phyloP scores from a whole-genome alignment of 2,329 filamentous ascomycete genomes.

The Pseudopithomyces chartarum region DNA sequence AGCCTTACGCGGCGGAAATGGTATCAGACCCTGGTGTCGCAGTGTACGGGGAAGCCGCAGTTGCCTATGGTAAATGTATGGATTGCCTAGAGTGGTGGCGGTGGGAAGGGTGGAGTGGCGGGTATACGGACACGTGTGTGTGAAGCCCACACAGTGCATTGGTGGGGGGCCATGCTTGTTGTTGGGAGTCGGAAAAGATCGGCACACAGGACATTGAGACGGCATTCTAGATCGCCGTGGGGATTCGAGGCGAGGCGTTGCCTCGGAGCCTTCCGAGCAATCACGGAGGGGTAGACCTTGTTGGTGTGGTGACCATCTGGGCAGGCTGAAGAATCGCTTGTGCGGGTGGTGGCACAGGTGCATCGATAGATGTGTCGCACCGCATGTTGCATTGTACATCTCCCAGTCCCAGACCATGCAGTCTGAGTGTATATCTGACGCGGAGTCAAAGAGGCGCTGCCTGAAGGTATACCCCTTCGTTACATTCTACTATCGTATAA shows the following conservation, averaged over 20 bases:
- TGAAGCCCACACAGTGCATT: neutral
- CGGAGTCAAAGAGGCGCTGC: neutral
- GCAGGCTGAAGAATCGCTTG: neutral
- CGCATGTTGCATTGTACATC: slow-evolving; percentile 4
- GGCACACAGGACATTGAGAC: neutral
- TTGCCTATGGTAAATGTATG: neutral
- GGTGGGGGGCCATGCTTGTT: neutral
- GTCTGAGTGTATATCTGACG: neutral
- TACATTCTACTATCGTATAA: neutral
- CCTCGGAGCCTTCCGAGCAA: neutral
- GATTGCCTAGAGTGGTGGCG: neutral
- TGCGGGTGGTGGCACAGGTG: neutral
- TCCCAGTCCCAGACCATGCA: slow-evolving; percentile 1
- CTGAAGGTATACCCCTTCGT: neutral
- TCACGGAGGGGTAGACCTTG: neutral
- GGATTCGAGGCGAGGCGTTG: neutral
- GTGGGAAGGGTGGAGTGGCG: neutral
- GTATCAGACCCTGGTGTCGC: neutral
- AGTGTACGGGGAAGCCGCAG: neutral
- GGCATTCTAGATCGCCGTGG: slow-evolving; percentile 4
- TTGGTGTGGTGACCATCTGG: neutral
- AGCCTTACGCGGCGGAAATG: neutral
- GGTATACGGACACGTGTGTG: neutral
- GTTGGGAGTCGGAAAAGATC: neutral
- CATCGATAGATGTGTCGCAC: slow-evolving; percentile 6